Evolutionary conservation across 768 basidiomycete species (phyloP), one percentile per base, ranked within the genome.

Genomic region (Rhizopogon vinicolor): DNA sequence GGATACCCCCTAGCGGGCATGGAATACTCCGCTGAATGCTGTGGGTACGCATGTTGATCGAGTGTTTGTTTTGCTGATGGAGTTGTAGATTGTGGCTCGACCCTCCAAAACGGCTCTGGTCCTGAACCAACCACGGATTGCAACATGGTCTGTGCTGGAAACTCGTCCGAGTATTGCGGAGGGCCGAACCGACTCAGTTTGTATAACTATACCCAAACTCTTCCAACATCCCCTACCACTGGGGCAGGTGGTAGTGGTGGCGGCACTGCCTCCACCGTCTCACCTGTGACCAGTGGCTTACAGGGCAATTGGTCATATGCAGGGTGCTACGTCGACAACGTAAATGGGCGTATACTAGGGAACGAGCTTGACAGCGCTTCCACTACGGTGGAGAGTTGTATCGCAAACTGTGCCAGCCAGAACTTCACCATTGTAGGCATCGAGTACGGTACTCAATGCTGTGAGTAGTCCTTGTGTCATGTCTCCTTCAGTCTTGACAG

Each of bases 271-370:
- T 53, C 56, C 0, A 60, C 60, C 6, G 75, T 76, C 7, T 70
- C 68, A 49, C 79, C 81, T 0, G 82, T 87, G 28, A 76, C 73
- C 1, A 65, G 63, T 10, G 81, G 78, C 22, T 79, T 89, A 5
- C 81, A 83, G 0, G 66, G 67, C 5, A 73, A 73, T 25, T 89
- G 85, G 83, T 70, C 72, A 0, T 89, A 88, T 52, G 77, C 69
- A 22, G 82, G 75, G 6, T 89, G 89, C 62, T 91, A 80, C 67
- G 82, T 89, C 81, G 89, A 91, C 64, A 83, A 84, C 52, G 81
- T 78, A 0, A 64, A 78, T 60, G 89, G 89, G 12, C 86, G 87
- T 10, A 72, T 84, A n/a, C 74, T 89, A 54, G 61, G 68, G 28
- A 73, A 69, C 33, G 73, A 79, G 59, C 55, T 74, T 0, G 74